A percentile compares a stretch with the other conserved stretches of the same genome.
Conservation (phyloP, 768 basidiomycete species). For the Mrakia blollopis region DNA sequence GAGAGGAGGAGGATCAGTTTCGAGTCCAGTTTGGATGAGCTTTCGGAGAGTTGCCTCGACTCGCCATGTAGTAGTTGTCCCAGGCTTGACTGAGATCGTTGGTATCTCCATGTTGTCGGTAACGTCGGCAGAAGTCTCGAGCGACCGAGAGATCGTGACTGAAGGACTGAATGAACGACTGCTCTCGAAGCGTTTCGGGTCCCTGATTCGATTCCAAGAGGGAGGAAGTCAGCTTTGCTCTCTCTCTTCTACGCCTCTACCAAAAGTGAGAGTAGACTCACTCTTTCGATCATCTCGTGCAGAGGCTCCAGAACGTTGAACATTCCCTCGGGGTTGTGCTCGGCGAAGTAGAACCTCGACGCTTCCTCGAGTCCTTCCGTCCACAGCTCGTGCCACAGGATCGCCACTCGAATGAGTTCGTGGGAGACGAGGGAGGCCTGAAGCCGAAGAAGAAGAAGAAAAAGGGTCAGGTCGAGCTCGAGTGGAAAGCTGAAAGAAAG, state of each 20-base stretch:
- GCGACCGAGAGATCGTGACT: conserved; percentile 89
- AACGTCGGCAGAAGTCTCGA: conserved; percentile 81
- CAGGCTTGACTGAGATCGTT: conserved; percentile 93
- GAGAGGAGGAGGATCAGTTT: background rate
- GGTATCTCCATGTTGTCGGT: conserved; percentile 76
- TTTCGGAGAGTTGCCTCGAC: conserved; percentile 37
- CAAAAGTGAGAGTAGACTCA: conserved; percentile 34
- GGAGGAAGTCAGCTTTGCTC: too few species aligned
- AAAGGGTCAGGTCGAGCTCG: conserved; percentile 7
- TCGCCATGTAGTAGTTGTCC: conserved; percentile 94
- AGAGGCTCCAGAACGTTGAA: conserved; percentile 85
- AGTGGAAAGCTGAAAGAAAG: background rate
- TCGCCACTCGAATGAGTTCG: conserved; percentile 93
- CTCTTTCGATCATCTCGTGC: conserved; percentile 85
- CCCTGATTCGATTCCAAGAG: conserved; percentile 54
- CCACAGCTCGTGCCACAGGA: conserved; percentile 98
- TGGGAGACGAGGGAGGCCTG: conserved; percentile 82
- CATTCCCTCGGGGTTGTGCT: conserved; percentile 96
- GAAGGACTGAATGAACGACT: conserved; percentile 88
- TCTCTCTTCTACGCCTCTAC: too few species aligned
- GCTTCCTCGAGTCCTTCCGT: conserved; percentile 98
- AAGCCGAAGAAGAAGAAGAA: conserved; percentile 21
- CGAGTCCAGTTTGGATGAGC: background rate
- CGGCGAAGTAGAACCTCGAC: conserved; percentile 90
- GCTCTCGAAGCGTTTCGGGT: conserved; percentile 88